Evolutionary conservation across 2,329 filamentous ascomycete genomes (phyloP).

Genomic region (Rachicladosporium sp.): DNA sequence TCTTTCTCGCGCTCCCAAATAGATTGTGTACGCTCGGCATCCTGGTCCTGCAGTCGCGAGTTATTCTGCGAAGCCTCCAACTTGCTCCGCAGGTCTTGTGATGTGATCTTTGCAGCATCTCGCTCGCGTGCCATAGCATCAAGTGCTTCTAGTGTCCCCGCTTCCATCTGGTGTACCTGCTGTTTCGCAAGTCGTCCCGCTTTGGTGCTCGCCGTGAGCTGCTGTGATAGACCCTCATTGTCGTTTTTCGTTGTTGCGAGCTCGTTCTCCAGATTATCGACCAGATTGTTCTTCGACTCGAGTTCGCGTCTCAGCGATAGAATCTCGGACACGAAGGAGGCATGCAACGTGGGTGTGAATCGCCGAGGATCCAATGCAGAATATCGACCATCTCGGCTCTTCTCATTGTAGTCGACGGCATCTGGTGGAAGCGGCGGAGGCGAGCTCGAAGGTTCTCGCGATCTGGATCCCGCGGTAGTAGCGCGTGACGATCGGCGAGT

Average conservation of each 20-base stretch:
- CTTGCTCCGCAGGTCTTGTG: constrained; percentile 60
- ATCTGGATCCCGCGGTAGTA: constrained; percentile 40
- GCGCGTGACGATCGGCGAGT: constrained; percentile 54
- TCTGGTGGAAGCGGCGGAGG: constrained; percentile 43
- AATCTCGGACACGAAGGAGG: constrained; percentile 90
- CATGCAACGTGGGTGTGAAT: constrained; percentile 90
- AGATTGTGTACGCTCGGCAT: constrained; percentile 63
- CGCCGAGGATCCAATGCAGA: constrained; percentile 77
- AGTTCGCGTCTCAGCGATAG: constrained; percentile 75
- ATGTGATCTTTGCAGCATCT: constrained; percentile 65
- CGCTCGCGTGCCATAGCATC: constrained; percentile 74
- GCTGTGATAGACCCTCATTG: constrained; percentile 56
- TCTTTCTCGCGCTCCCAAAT: constrained; percentile 79
- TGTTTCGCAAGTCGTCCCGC: constrained; percentile 72
- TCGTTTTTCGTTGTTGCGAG: constrained; percentile 62
- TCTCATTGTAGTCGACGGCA: constrained; percentile 24
- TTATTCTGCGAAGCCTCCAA: constrained; percentile 70
- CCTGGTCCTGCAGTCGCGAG: constrained; percentile 66
- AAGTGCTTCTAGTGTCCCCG: constrained; percentile 73
- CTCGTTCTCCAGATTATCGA: constrained; percentile 69
- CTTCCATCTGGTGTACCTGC: constrained; percentile 76
- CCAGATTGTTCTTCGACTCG: constrained; percentile 76
- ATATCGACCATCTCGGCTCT: constrained; percentile 36
- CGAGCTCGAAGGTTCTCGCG: constrained; percentile 52
- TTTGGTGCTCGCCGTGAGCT: constrained; percentile 52